Conservation (phyloP, 768 basidiomycete species). For the Trametes coccinea region DNA sequence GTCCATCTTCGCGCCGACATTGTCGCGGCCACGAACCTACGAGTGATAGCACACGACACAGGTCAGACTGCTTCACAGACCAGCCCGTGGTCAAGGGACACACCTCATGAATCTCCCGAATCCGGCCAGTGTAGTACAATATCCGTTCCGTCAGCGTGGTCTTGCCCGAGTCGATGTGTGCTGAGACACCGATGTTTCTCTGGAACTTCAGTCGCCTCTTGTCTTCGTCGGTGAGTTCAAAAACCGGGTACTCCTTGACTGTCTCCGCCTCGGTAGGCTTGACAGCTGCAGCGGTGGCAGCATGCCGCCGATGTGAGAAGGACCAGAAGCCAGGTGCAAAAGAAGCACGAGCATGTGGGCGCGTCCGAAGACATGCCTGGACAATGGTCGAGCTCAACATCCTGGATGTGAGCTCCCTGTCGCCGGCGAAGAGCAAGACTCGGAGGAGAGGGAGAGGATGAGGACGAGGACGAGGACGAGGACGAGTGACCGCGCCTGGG, state of each 20-base stretch:
- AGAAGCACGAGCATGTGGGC: constrained; percentile 9
- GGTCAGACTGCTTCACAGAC: no score
- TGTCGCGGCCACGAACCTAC: constrained; percentile 90
- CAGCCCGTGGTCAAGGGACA: constrained; percentile 26
- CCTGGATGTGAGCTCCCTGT: constrained; percentile 17
- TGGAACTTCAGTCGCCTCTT: constrained; percentile 65
- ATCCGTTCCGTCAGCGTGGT: constrained; percentile 97
- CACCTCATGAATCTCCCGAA: constrained; percentile 96
- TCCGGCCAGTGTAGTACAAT: constrained; percentile 93
- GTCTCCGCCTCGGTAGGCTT: constrained; percentile 21
- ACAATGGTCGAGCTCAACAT: constrained; percentile 21
- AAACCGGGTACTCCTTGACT: constrained; percentile 22
- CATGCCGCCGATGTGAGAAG: constrained; percentile 18
- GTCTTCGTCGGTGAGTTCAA: constrained; percentile 63
- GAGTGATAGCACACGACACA: no score
- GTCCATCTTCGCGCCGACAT: constrained; percentile 99
- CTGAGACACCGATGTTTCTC: constrained; percentile 94
- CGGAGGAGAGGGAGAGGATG: neutral
- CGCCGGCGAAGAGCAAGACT: constrained; percentile 18
- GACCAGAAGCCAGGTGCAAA: constrained; percentile 12
- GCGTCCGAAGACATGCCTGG: constrained; percentile 19
- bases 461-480: no score
- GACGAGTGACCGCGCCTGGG: neutral
- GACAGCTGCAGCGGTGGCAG: constrained; percentile 27
- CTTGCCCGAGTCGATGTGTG: constrained; percentile 96